Conservation (phyloP, 352 stramenopile genomes). For the Phytophthora tentaculata region DNA sequence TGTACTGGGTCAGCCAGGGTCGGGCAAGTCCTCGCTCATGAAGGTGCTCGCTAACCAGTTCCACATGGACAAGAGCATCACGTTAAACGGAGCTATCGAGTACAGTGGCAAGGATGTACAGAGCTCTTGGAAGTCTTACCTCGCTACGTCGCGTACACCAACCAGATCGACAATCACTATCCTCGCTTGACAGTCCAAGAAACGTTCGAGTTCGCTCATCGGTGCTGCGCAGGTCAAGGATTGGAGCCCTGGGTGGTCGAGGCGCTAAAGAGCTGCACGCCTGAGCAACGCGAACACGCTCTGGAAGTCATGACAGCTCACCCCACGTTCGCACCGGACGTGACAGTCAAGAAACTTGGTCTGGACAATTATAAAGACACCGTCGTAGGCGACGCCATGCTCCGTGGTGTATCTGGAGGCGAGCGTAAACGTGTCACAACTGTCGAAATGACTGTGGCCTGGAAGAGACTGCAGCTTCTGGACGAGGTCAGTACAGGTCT, state of each 20-base stretch:
- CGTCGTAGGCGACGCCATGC: slow-evolving; percentile 61
- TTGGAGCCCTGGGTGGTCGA: too few species aligned
- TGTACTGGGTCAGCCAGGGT: slow-evolving; percentile 45
- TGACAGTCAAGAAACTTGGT: slow-evolving; percentile 58
- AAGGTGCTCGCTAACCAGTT: slow-evolving; percentile 64
- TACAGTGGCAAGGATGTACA: slow-evolving; percentile 51
- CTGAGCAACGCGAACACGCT: slow-evolving; percentile 46
- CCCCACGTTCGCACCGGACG: slow-evolving; percentile 34
- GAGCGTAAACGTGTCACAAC: slow-evolving; percentile 44
- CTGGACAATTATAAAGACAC: slow-evolving; percentile 61
- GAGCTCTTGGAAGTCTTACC: slow-evolving; percentile 40
- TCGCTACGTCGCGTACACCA: slow-evolving; percentile 56
- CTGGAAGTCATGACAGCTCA: slow-evolving; percentile 39
- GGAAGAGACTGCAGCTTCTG: slow-evolving; percentile 38
- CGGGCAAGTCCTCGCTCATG: slow-evolving; percentile 38
- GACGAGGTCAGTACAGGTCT: slow-evolving; percentile 84
- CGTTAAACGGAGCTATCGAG: slow-evolving; percentile 46
- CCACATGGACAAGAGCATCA: slow-evolving; percentile 51
- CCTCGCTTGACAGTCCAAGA: slow-evolving; percentile 53
- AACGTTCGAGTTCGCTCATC: slow-evolving; percentile 61
- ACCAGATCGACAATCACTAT: slow-evolving; percentile 34
- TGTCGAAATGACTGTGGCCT: slow-evolving; percentile 23
- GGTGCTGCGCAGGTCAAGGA: slow-evolving; percentile 46
- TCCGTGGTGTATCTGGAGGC: slow-evolving; percentile 65
- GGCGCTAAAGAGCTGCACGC: too few species aligned